phyloP scores from a whole-genome alignment of 371 early-diverging fungal genomes.

The Spiromyces aspiralis region DNA sequence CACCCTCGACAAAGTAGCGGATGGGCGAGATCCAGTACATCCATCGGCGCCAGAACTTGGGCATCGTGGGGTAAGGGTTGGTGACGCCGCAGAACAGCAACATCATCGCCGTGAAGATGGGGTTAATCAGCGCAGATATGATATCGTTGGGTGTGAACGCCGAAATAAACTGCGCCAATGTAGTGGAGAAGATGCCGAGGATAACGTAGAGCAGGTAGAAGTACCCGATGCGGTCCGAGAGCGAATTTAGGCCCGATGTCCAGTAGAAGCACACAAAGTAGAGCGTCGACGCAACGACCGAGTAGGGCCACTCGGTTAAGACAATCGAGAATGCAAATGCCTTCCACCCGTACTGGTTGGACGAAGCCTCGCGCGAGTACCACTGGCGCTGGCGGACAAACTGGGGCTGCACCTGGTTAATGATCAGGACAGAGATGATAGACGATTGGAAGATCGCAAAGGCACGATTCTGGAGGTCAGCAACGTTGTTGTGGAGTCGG shows the following conservation, averaged over 20 bases:
- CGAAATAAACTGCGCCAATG: conserved; percentile 58
- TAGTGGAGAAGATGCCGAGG: conserved; percentile 47
- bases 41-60: conserved; percentile 55
- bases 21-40: conserved; percentile 68
- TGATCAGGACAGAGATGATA: conserved; percentile 43
- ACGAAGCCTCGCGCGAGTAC: conserved; percentile 52
- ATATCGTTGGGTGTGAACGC: conserved; percentile 37
- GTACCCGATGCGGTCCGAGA: conserved; percentile 38
- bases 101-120: conserved; percentile 51
- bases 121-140: conserved; percentile 49
- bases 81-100: conserved; percentile 56
- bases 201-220: conserved; percentile 43
- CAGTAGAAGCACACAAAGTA: conserved; percentile 54
- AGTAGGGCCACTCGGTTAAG: conserved; percentile 27
- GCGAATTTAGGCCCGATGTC: conserved; percentile 43
- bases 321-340: conserved; percentile 51
- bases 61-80: conserved; percentile 45
- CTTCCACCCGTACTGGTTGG: conserved; percentile 53
- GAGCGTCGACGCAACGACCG: conserved; percentile 45
- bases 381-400: conserved; percentile 50
- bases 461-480: conserved; percentile 50
- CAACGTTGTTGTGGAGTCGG: conserved; percentile 33
- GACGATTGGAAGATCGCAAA: conserved; percentile 55
- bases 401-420: conserved; percentile 54
- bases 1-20: conserved; percentile 37